phyloP scores from a whole-genome alignment of 371 early-diverging fungal genomes.

The Syncephalastrum sp. region DNA sequence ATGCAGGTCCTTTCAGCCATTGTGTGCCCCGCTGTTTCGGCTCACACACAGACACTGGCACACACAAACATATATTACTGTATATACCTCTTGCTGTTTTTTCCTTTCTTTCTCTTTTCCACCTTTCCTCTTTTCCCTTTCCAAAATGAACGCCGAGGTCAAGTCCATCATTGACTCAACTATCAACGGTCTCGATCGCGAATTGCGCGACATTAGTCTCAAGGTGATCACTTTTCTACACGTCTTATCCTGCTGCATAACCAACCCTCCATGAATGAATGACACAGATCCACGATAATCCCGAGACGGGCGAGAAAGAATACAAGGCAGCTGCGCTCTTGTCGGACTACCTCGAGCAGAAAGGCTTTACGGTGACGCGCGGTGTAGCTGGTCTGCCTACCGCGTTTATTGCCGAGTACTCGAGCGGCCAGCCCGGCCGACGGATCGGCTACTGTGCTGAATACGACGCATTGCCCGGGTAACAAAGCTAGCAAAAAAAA shows the following conservation, averaged over 20 bases:
- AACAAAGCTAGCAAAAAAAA: constrained; percentile 2
- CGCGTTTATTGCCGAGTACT: constrained; percentile 62
- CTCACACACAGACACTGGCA: too few species aligned
- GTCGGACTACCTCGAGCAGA: constrained; percentile 51
- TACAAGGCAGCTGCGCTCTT: constrained; percentile 49
- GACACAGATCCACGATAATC: constrained; percentile 58
- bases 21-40: too few species aligned
- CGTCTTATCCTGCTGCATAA: neutral
- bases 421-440: constrained; percentile 38
- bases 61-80: too few species aligned
- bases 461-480: constrained; percentile 64
- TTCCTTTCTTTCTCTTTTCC: too few species aligned
- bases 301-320: constrained; percentile 65
- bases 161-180: constrained; percentile 31
- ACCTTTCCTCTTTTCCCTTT: too few species aligned
- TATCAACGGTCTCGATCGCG: constrained; percentile 37
- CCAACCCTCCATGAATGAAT: too few species aligned
- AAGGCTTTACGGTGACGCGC: constrained; percentile 55
- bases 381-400: constrained; percentile 58
- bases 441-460: constrained; percentile 59
- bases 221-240: constrained; percentile 21
- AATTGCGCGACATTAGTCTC: constrained; percentile 52
- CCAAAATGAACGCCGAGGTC: constrained; percentile 14
- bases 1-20: too few species aligned
- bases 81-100: too few species aligned